These are phyloP conservation scores for Chaetoceros tenuissimus DNA, from an alignment of 108 stramenopile genomes.

Conservation along the genomic window DNA sequence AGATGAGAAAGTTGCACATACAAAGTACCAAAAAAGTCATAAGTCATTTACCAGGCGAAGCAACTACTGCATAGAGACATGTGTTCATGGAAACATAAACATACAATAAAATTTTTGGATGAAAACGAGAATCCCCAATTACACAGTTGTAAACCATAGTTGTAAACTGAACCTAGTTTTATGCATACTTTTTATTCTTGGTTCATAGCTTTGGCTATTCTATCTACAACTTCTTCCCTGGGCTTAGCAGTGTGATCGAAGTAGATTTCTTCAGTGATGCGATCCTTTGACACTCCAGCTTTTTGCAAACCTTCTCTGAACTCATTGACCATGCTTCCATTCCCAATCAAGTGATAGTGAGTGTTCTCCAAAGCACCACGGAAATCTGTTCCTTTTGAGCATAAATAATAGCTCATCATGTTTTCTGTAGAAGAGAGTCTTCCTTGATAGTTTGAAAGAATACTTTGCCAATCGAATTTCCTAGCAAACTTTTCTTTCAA, in stretches of 20 bases:
- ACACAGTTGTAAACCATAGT: too few species aligned
- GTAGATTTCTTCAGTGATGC: conserved; percentile 36
- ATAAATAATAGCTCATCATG: too few species aligned
- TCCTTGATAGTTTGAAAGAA: conserved; percentile 21
- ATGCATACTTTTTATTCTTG: too few species aligned
- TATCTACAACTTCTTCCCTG: conserved; percentile 9
- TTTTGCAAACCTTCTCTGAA: conserved; percentile 24
- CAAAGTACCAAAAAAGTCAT: too few species aligned
- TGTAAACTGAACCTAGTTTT: too few species aligned
- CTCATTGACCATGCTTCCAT: conserved; percentile 41
- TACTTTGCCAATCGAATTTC: conserved; percentile 20
- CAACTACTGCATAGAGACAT: too few species aligned
- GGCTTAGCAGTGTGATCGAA: conserved; percentile 32
- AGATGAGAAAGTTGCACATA: too few species aligned
- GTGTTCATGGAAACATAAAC: too few species aligned
- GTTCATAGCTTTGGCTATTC: conserved; percentile 14
- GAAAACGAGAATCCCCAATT: too few species aligned
- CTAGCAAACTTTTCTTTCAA: conserved; percentile 3
- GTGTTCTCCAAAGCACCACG: conserved; percentile 10
- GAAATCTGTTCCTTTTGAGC: too few species aligned
- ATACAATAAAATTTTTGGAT: too few species aligned
- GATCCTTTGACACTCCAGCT: conserved; percentile 29
- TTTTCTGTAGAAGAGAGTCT: conserved; percentile 16
- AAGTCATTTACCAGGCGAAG: too few species aligned
- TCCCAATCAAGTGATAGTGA: conserved; percentile 50